phyloP scores from a whole-genome alignment of 2,329 filamentous ascomycete genomes.

The Apiospora arundinis region DNA sequence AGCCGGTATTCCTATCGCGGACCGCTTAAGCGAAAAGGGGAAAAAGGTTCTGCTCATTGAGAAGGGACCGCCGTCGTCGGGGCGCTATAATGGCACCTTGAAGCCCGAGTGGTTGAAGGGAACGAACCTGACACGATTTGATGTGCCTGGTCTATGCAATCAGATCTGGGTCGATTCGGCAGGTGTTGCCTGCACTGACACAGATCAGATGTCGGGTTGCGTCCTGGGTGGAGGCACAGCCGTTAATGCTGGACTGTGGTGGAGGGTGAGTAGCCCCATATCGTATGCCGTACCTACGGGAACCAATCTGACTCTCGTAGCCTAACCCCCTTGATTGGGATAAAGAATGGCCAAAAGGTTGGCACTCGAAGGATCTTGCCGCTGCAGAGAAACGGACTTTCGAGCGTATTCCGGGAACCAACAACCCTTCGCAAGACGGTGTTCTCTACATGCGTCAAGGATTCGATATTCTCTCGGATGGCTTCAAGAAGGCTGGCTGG shows the following conservation, averaged over 20 bases:
- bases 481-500: constrained; percentile 68
- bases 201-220: constrained; percentile 76
- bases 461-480: constrained; percentile 66
- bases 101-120: constrained; percentile 66
- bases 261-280: constrained; percentile 43
- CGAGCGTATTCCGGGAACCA: constrained; percentile 72
- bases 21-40: constrained; percentile 67
- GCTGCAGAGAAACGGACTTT: constrained; percentile 68
- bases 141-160: constrained; percentile 75
- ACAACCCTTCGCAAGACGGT: constrained; percentile 69
- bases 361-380: constrained; percentile 69
- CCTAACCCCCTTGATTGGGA: constrained; percentile 72
- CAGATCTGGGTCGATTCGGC: constrained; percentile 70
- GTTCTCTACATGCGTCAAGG: constrained; percentile 71
- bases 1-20: constrained; percentile 61
- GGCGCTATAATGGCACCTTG: constrained; percentile 68
- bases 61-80: constrained; percentile 66
- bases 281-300: not conserved
- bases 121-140: constrained; percentile 71
- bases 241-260: constrained; percentile 73
- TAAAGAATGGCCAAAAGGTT: constrained; percentile 73
- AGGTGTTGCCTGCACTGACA: constrained; percentile 71
- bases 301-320: constrained; percentile 34
- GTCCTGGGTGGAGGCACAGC: constrained; percentile 72
- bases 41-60: constrained; percentile 70